Evolutionary conservation across 257 asterid species (phyloP), one percentile per base, ranked within the genome.

Genomic region (Scutellaria minor): DNA sequence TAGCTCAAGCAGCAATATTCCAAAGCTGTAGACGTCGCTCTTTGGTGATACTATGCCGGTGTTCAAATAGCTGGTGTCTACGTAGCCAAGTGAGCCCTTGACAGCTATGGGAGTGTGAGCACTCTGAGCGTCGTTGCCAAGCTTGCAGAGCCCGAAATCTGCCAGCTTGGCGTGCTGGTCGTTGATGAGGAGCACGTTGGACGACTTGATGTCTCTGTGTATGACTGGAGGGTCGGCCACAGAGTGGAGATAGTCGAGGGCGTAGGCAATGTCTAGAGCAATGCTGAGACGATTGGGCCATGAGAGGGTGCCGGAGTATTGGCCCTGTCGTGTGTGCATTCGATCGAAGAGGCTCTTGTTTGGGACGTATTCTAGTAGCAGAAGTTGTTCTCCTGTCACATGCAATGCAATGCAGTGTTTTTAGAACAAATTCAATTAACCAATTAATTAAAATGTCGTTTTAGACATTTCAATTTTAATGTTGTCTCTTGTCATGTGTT

Each of bases 21-120:
- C 97, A n/a, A 76, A 91, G 56, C 97, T 89, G 9, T 89, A 91
- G 37, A 91, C 97, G 6, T 91, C 97, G 52, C 92, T 85, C 75
- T 83, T 91, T 0, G 84, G 89, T 0, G 96, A 89, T 0, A 91
- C 89, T 0, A 91, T 42, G 6, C 96, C 97, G 0, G 94, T 89
- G 71, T 83, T 79, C 3, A 91, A 81, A 60, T 91, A 91, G 12
- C 68, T 69, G 0, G 85, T 85, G 66, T 91, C 97, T 0, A 91
- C 89, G 51, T 89, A 89, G 7, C 97, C 97, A 0, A 91, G 86
- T 0, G 97, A 89, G 13, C 97, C 96, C 67, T 89, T 89, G 0
- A 91, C 74, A 0, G 88, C 79, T 1, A 86, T 84, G 1, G 96
- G 96, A 0, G 96, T 87, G 71, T 70, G 81, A 0, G 87, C 88